A percentile compares a stretch with the other conserved stretches of the same genome.
Conservation (phyloP, 768 basidiomycete genomes). For the Tylopilus balloui region DNA sequence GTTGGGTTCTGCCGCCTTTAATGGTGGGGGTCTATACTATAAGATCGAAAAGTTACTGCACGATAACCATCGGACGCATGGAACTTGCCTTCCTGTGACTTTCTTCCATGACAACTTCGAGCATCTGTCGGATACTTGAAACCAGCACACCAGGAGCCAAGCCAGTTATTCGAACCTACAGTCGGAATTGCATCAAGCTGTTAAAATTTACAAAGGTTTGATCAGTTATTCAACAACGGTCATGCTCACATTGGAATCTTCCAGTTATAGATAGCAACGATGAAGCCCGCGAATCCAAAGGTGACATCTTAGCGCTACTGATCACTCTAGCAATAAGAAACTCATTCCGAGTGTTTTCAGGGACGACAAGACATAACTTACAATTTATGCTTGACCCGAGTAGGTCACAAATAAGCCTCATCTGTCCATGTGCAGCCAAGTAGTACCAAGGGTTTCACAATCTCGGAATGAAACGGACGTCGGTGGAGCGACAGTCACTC, state of each 20-base stretch:
- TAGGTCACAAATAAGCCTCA: too few relatives aligned
- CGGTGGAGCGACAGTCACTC: too few relatives aligned
- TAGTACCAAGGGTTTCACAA: too few relatives aligned
- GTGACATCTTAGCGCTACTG: neutral
- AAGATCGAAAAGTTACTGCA: neutral
- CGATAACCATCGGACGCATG: neutral
- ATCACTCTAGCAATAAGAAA: neutral
- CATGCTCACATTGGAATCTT: neutral
- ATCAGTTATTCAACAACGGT: neutral
- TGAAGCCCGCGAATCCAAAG: neutral
- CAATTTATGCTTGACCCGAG: neutral
- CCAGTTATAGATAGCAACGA: neutral
- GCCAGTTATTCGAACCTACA: neutral
- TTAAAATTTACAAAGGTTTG: neutral
- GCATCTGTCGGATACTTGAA: constrained; percentile 14
- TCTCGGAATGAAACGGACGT: too few relatives aligned
- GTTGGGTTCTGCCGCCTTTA: constrained; percentile 27
- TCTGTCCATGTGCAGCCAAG: too few relatives aligned
- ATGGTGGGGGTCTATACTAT: constrained; percentile 17
- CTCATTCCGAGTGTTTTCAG: neutral
- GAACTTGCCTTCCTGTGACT: constrained; percentile 29
- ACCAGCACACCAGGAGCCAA: constrained; percentile 12
- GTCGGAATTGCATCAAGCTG: constrained; percentile 6
- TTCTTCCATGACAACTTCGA: constrained; percentile 25
- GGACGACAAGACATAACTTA: neutral